phyloP scores from a whole-genome alignment of 768 basidiomycete genomes.

The Terana coerulea region DNA sequence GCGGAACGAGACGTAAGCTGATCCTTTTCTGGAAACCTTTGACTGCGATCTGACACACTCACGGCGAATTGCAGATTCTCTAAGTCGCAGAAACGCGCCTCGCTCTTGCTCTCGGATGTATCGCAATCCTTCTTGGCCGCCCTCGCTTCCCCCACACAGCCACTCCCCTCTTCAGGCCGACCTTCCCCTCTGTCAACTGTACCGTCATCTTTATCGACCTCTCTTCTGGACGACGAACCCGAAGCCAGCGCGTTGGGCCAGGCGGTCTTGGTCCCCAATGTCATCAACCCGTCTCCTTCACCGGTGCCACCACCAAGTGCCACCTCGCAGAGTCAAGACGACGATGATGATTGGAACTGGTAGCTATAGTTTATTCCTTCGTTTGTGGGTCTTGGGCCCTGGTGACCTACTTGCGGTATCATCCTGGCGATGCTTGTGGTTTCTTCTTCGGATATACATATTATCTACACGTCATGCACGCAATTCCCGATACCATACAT shows the following conservation, averaged over 20 bases:
- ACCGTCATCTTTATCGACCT: conserved; percentile 20
- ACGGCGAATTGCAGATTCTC: conserved; percentile 55
- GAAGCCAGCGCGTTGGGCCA: conserved; percentile 20
- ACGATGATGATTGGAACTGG: conserved; percentile 65
- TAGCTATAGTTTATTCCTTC: conserved; percentile 18
- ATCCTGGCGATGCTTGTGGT: too few relatives aligned
- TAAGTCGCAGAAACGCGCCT: conserved; percentile 67
- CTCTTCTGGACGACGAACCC: conserved; percentile 40
- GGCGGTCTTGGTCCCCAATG: conserved; percentile 31
- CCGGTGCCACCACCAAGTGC: conserved; percentile 9
- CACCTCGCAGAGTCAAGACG: conserved; percentile 23
- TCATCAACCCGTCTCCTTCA: conserved; percentile 23
- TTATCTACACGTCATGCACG: background rate
- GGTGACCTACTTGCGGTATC: background rate
- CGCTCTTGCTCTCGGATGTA: conserved; percentile 60
- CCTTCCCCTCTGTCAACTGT: conserved; percentile 19
- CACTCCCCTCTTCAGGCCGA: conserved; percentile 25
- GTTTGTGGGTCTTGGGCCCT: background rate
- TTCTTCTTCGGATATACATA: background rate
- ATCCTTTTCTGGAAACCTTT: background rate
- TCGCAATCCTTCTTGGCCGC: conserved; percentile 53
- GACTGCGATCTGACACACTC: conserved; percentile 11
- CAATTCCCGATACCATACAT: background rate
- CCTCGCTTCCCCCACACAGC: conserved; percentile 31
- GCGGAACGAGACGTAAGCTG: conserved; percentile 49